Percentiles rank a stretch among this genome's conserved stretches.
Conservation (phyloP, 2,329 filamentous ascomycete genomes). For the Arthroderma sp. region DNA sequence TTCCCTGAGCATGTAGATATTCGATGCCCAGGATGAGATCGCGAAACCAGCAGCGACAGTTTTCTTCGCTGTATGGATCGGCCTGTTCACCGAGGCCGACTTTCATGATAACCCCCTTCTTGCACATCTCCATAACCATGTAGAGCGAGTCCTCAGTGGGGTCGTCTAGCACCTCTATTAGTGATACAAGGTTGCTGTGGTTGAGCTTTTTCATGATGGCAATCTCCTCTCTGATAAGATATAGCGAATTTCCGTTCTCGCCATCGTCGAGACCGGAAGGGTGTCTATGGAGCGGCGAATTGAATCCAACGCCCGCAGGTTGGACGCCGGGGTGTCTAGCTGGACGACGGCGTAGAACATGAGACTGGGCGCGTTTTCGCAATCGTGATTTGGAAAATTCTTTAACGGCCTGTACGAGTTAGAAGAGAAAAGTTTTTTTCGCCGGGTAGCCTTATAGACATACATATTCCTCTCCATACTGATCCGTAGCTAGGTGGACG, state of each 20-base stretch:
- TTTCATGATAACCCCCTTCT: slow-evolving; percentile 94
- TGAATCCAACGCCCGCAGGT: slow-evolving; percentile 44
- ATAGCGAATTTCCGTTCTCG: slow-evolving; percentile 57
- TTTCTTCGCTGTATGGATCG: slow-evolving; percentile 69
- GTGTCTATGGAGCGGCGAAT: slow-evolving; percentile 52
- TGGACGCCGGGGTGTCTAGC: slow-evolving; percentile 42
- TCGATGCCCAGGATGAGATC: slow-evolving; percentile 92
- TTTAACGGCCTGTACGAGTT: slow-evolving; percentile 63
- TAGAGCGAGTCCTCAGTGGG: slow-evolving; percentile 91
- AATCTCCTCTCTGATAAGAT: slow-evolving; percentile 87
- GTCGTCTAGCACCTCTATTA: slow-evolving; percentile 92
- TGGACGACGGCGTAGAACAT: slow-evolving; percentile 57
- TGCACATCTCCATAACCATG: slow-evolving; percentile 99
- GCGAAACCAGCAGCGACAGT: slow-evolving; percentile 82
- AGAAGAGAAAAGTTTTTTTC: background rate
- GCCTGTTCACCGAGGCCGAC: slow-evolving; percentile 76
- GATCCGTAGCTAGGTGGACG: slow-evolving; percentile 80
- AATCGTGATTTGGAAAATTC: slow-evolving; percentile 92
- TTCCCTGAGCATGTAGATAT: slow-evolving; percentile 86
- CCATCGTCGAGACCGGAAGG: slow-evolving; percentile 37
- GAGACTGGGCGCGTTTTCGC: slow-evolving; percentile 79
- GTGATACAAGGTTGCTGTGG: slow-evolving; percentile 81
- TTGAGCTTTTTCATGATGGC: slow-evolving; percentile 99
- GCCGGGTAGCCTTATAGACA: slow-evolving; percentile 24
- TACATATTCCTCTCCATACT: slow-evolving; percentile 88